phyloP scores from a whole-genome alignment of 305 asterid species.

The Stenogyne calaminthoides region DNA sequence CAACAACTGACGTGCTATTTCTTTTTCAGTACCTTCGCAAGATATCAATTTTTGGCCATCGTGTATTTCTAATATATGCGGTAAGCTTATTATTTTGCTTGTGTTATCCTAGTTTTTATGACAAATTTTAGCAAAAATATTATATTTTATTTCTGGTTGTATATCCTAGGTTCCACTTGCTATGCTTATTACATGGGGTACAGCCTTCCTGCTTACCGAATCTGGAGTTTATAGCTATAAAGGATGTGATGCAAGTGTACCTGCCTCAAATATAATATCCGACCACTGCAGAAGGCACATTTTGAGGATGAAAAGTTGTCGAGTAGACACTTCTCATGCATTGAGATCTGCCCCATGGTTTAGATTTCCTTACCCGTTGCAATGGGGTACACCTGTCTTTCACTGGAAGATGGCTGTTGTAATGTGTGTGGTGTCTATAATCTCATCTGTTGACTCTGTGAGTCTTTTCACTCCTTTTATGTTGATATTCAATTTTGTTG shows the following conservation, averaged over 20 bases:
- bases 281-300: conserved; percentile 88
- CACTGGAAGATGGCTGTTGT: conserved; percentile 93
- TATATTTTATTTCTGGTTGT: conserved; percentile 15
- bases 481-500: conserved; percentile 11
- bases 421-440: conserved; percentile 92
- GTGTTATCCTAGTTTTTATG: not conserved
- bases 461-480: conserved; percentile 38
- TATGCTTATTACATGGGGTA: conserved; percentile 82
- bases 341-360: conserved; percentile 87
- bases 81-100: conserved; percentile 42
- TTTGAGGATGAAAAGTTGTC: conserved; percentile 79
- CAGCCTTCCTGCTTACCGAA: conserved; percentile 81
- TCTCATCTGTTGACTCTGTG: conserved; percentile 94
- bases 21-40: conserved; percentile 94
- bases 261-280: conserved; percentile 77
- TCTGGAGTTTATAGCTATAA: conserved; percentile 77
- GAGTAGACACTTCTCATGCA: conserved; percentile 90
- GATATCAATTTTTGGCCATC: conserved; percentile 88
- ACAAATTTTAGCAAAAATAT: not conserved
- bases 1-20: not conserved
- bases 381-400: conserved; percentile 95
- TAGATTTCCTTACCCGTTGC: conserved; percentile 94
- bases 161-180: conserved; percentile 80
- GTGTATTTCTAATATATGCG: conserved; percentile 83
- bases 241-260: conserved; percentile 81